Percentiles rank a stretch among this genome's conserved stretches.
These are phyloP conservation scores for Fusarium gaditjirri DNA, from an alignment of 2,329 filamentous ascomycete species.

Conservation along the genomic window DNA sequence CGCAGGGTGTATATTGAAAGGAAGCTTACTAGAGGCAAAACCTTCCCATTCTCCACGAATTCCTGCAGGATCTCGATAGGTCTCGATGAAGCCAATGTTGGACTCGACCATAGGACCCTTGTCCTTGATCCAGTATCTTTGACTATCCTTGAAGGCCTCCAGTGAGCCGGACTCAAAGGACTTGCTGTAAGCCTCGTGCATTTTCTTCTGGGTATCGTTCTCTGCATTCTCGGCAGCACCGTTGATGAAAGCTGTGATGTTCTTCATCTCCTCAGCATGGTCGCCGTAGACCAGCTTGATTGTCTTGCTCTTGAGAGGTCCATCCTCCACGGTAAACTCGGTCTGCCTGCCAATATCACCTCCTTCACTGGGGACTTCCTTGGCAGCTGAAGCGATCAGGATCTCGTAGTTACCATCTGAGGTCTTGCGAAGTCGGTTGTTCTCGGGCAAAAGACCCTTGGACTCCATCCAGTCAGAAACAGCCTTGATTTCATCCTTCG, in stretches of 20 bases:
- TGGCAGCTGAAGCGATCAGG: slow-evolving; percentile 76
- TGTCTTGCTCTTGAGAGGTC: slow-evolving; percentile 71
- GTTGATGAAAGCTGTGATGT: slow-evolving; percentile 73
- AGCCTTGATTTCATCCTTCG: slow-evolving; percentile 77
- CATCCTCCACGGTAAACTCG: slow-evolving; percentile 68
- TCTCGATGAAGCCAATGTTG: slow-evolving; percentile 87
- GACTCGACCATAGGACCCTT: slow-evolving; percentile 83
- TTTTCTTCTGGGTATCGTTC: slow-evolving; percentile 78
- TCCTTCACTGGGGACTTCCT: slow-evolving; percentile 67
- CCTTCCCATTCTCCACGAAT: slow-evolving; percentile 88
- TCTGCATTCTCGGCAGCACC: slow-evolving; percentile 75
- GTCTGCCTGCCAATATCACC: slow-evolving; percentile 76
- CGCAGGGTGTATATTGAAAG: background rate
- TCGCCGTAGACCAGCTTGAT: slow-evolving; percentile 81
- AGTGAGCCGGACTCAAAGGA: slow-evolving; percentile 81
- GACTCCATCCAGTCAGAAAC: slow-evolving; percentile 79
- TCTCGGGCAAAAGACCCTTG: slow-evolving; percentile 78
- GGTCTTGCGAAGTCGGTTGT: slow-evolving; percentile 78
- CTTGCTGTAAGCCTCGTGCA: slow-evolving; percentile 78
- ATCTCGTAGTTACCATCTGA: slow-evolving; percentile 74
- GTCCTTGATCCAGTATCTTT: slow-evolving; percentile 84
- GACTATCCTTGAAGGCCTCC: slow-evolving; percentile 81
- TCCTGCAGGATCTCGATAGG: slow-evolving; percentile 84
- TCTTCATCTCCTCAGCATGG: slow-evolving; percentile 75
- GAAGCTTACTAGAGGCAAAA: slow-evolving; percentile 70